Evolutionary conservation across 148 eudicot species (phyloP), one percentile per base, ranked within the genome.

Genomic region (Gaultheria prostrata): DNA sequence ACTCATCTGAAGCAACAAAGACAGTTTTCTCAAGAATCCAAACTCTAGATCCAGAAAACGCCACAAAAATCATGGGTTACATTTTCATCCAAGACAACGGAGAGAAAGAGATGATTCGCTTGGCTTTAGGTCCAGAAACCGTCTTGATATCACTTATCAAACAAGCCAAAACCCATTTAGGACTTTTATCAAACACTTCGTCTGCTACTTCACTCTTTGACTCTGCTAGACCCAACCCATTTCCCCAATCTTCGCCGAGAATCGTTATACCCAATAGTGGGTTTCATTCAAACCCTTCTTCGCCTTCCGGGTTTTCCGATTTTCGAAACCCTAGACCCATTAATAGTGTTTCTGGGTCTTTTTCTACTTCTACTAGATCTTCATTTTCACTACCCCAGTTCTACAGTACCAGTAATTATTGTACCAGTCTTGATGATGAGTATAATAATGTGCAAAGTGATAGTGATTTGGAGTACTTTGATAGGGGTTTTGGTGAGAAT

Each of bases 21-120:
- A 84, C 87, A 54, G 91, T 95, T 11, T 88, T 92, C 73, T 83
- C 91, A 0, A 87, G 93, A 61, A 88, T 95, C 20, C 91, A 92
- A 78, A 80, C 35, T 80, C 67, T 94, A 70, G 98, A 95, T 90
- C 98, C 93, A 69, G 98, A 94, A 45, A 88, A 94, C 85, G 98
- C 94, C 1, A 85, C 93, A 0, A 94, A 87, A 83, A 92, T 94
- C 87, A 89, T 92, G 90, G 93, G 95, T 28, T 93, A 87, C n/a
- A 59, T 95, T 1, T 93, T 94, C 13, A 79, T 94, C 1, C 90
- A 93, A 78, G 91, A 92, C 74, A 84, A 81, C 1, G 92, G 91
- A 0, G 98, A 94, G 84, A 90, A 91, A 81, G 97, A 94, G 88
- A 90, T 94, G 93, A 88, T 93, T 71, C 85, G 93, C n/a, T 71